Base-by-base conservation (phyloP, 305 asterid genomes). In the Ilex paraguariensis region DNA sequence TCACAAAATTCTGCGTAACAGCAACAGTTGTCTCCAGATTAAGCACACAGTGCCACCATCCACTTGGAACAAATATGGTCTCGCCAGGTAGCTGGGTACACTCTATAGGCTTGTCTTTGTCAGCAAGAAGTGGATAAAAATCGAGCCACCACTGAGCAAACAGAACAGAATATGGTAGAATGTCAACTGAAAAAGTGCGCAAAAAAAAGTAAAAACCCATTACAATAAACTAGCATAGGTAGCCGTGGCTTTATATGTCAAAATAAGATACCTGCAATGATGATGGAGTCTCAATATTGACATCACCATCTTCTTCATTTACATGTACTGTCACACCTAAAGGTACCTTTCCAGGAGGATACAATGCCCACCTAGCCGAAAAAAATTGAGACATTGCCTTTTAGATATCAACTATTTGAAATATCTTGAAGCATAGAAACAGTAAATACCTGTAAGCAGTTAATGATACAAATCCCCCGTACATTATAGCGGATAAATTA, bases 11-110 rank as follows among this genome's bases (percentile, higher is more conserved):
- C 78, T 93, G 99, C 15, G 99, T 93, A 69, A 93, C 91, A 42
- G 97, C 99, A 70, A 93, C 70, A 62, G 90, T 80, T 28, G 96
- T 86, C 80, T 93, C 99, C 84, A 93, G 71, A 78, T 90, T 93
- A 66, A 93, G 82, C 61, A 93, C 92, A 72, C 99, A 93, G 81
- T 93, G 99, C 99, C 99, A 93, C 99, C 99, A 93, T 59, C 99
- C 99, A 77, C 89, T 93, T 54, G 99, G 99, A 31, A 93, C 99
- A 76, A 71, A 87, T 84, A 93, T 84, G 53, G 97, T 93, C 79
- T 93, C 97, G 28, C 99, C 99, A 60, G 99, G 99, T 75, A 86
- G 84, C 77, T 90, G 97, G 52, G 99, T 93, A 73, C 95, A 87
- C 68, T 93, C 99, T 63, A 93, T 90, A 3, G 99, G 99, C 78